A percentile compares a stretch with the other conserved stretches of the same genome.
Conservation (phyloP, 495 filamentous ascomycete genomes). For the Bombardia bombarda region DNA sequence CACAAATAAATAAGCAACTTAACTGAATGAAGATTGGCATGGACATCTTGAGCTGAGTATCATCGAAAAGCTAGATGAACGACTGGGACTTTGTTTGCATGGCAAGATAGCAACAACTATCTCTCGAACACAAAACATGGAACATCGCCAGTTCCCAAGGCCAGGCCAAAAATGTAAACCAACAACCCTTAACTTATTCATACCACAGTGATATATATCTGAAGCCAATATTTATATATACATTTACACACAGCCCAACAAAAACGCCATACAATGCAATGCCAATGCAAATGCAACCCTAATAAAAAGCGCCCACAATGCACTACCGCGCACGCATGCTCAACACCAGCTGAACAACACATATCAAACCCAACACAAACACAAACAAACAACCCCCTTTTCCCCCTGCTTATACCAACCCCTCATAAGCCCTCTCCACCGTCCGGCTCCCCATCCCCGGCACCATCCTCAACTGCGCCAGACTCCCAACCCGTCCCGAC, state of each 20-base stretch:
- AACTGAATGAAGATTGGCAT: too few species aligned
- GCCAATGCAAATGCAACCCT: too few species aligned
- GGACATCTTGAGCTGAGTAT: too few species aligned
- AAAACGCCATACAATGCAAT: slow-evolving; percentile 13
- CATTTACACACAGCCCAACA: not conserved
- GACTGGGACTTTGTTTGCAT: too few species aligned
- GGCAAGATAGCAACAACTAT: too few species aligned
- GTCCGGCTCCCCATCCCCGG: slow-evolving; percentile 53
- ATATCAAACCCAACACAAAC: not conserved
- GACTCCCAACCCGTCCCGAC: slow-evolving; percentile 27
- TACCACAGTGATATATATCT: not conserved
- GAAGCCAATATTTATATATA: too few species aligned
- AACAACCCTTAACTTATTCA: not conserved
- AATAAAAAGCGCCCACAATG: too few species aligned
- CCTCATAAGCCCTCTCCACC: slow-evolving; percentile 49
- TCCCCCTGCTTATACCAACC: slow-evolving; percentile 14
- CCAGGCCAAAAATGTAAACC: not conserved
- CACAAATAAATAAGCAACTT: too few species aligned
- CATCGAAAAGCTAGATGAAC: too few species aligned
- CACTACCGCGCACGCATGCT: too few species aligned
- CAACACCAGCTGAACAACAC: not conserved
- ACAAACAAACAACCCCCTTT: slow-evolving; percentile 1
- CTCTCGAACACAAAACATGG: not conserved
- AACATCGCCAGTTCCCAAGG: not conserved
- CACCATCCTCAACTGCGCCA: slow-evolving; percentile 45